Conservation (phyloP, 2,329 filamentous ascomycete genomes). For the Fusarium vanettenii region DNA sequence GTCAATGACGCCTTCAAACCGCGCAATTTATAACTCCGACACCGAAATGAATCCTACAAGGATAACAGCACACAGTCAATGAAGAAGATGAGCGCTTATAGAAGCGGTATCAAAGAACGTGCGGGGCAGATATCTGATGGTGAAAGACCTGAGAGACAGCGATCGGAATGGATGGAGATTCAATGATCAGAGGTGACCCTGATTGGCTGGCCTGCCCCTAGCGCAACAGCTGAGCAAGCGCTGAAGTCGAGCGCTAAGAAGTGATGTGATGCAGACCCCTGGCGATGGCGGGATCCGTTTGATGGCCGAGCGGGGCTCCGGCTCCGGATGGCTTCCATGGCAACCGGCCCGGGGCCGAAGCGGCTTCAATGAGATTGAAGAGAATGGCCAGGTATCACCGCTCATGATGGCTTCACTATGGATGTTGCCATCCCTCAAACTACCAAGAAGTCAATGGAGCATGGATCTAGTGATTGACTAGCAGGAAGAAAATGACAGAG, state of each 20-base stretch:
- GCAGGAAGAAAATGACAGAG: neutral
- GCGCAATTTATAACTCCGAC: neutral
- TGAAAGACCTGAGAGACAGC: neutral
- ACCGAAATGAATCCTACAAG: neutral
- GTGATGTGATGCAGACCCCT: neutral
- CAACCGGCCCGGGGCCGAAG: neutral
- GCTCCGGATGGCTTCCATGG: neutral
- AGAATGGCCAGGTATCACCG: too few relatives aligned
- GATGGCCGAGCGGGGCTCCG: neutral
- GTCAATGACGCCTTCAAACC: neutral
- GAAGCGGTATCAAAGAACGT: neutral
- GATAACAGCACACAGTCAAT: neutral
- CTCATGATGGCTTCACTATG: neutral
- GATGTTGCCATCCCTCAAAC: neutral
- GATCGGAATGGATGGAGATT: neutral
- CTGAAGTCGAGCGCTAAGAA: neutral
- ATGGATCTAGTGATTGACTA: neutral
- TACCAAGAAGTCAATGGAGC: neutral
- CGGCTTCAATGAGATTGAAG: too few relatives aligned
- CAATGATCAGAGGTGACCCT: neutral
- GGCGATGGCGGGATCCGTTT: neutral
- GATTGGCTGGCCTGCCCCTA: conserved; percentile 11
- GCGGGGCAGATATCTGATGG: neutral
- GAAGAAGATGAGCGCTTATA: neutral
- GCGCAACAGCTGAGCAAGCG: conserved; percentile 5